Conservation (phyloP, 768 basidiomycete species). For the Lyophyllum atratum region DNA sequence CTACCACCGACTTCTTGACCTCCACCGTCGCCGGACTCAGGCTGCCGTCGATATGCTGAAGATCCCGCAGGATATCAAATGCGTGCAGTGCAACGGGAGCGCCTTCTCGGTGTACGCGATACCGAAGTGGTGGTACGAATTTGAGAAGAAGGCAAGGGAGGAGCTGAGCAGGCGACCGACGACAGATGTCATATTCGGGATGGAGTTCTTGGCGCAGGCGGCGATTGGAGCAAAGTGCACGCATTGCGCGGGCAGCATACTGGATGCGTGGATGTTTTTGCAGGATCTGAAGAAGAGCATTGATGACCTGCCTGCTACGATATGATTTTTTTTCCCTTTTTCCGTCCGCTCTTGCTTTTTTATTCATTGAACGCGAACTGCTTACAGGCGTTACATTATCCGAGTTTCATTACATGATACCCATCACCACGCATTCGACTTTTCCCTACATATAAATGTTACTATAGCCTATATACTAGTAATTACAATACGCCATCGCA, state of each 20-base stretch:
- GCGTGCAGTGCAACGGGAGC: conserved; percentile 68
- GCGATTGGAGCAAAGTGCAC: conserved; percentile 54
- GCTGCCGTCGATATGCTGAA: conserved; percentile 51
- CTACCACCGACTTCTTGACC: conserved; percentile 63
- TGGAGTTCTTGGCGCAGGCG: conserved; percentile 57
- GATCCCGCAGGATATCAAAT: conserved; percentile 52
- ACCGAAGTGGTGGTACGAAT: conserved; percentile 74
- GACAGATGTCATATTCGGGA: conserved; percentile 59
- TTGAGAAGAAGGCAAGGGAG: conserved; percentile 53
- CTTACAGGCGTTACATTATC: too few species aligned
- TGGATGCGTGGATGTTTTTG: conserved; percentile 62
- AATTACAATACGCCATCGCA: too few species aligned
- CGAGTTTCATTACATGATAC: too few species aligned
- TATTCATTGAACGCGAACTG: too few species aligned
- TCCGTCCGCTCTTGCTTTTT: background rate
- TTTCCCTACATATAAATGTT: too few species aligned
- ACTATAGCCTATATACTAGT: too few species aligned
- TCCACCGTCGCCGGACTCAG: conserved; percentile 55
- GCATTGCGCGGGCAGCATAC: conserved; percentile 66
- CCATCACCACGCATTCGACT: too few species aligned
- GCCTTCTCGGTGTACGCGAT: conserved; percentile 41
- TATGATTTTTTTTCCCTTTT: conserved; percentile 12
- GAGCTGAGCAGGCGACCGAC: conserved; percentile 60
- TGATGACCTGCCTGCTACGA: conserved; percentile 45
- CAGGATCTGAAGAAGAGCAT: conserved; percentile 55